Evolutionary conservation across 1,284 basidiomycete genomes (phyloP), one percentile per base, ranked within the genome.

Genomic region (Tilletia setariae): DNA sequence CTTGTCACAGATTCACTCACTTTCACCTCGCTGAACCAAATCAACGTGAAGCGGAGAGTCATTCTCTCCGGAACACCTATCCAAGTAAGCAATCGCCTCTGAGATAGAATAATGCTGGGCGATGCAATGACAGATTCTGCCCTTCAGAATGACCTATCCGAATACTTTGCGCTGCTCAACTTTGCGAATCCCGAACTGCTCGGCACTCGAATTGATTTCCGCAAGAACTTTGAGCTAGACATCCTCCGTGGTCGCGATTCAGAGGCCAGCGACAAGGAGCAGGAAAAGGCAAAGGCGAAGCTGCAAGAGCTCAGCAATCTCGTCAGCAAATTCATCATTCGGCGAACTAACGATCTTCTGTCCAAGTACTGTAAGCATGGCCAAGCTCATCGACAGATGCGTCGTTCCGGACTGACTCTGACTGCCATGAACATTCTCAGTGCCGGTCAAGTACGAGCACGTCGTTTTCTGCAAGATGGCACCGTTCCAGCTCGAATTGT

Each of bases 371-470:
- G 94, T 94, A 71, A 74, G 92, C 88, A n/a, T 23, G 25, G 7
- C 28, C 23, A 16, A 32, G 56, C 32, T 21, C 46, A 19, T 66
- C 25, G 43, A 40, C 44, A 8, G 21, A 62, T 35, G n/a, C 28
- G n/a, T 47, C n/a, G 46, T 40, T n/a, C 11, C 25, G 30, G 28
- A 19, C 53, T 30, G 65, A 40, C 32, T 32, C 9, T 13, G 28
- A n/a, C 1, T 15, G 6, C 15, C 2, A 8, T 30, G 28, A 23
- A 46, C 30, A 11, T 53, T 19, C 59, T 51, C 75, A 96, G 94
- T 99, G 53, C 95, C 95, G 2, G 93, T 98, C 85, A 99, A 99
- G 83, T 97, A 98, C 85, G 95, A 98, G 84, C 94, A 98, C 72
- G 96, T 98, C 74, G 96, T 99, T 0, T 99, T 98, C 84, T 98